Base-by-base conservation (phyloP, 805 yeast genomes). In the Candida silvatica region DNA sequence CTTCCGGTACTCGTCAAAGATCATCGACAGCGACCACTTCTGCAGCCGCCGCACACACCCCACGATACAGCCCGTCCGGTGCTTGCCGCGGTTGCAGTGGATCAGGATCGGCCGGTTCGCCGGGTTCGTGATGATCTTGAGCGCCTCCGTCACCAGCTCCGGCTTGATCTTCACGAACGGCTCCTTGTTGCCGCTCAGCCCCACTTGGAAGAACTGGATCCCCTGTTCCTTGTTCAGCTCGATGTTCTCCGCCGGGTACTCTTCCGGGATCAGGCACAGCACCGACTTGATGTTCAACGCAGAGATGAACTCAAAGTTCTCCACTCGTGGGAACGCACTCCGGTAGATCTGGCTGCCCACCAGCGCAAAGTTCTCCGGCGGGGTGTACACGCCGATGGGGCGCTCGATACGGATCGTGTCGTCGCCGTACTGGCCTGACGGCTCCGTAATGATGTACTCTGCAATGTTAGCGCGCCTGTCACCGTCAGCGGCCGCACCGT, bases 1-100 rank as follows among this genome's bases (percentile, higher is more conserved):
- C 49, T 90, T 71, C 40, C 98, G 65, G 60, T 92, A 92, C 54
- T 92, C 98, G 49, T 92, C 97, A 51, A 92, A 87, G 15, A 90
- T 92, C 76, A 90, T 83, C 2, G 95, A 80, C 43, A 87, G 59
- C 2, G 94, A 80, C 98, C 98, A 92, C 40, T 79, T 77, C 52
- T 90, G 97, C 35, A 88, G 60, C 47, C 92, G 67, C 40, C 98
- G 63, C 23, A 92, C 67, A 51, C 96, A 90, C 3, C 98, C 98
- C 20, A 92, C 88, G 12, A 92, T 66, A 56, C 97, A 92, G 0
- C 98, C 98, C 0, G 98, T 92, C 46, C 98, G 69, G 56, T 92
- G 98, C 56, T 90, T 92, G 8, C 98, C 98, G 39, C 96, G 65
- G 59, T 92, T 92, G 60, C 98, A 92, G 57, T 92, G 98, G 29